These are phyloP conservation scores for Fibroporia radiculosa DNA, from an alignment of 768 basidiomycete species.

Conservation along the genomic window DNA sequence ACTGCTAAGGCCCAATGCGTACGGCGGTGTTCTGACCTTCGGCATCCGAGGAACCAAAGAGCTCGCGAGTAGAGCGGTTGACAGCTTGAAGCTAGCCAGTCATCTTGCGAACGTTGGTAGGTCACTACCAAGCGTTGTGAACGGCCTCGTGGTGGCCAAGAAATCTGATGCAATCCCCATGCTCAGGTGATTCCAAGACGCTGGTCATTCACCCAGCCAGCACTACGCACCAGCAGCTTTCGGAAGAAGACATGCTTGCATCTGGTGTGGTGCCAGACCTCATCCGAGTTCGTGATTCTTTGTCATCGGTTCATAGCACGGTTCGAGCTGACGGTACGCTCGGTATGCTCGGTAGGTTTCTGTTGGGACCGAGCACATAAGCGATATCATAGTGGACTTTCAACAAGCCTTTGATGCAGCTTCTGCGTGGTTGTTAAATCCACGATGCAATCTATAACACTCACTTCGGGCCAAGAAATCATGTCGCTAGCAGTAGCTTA, in stretches of 20 bases:
- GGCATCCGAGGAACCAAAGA: constrained; percentile 55
- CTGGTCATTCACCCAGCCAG: constrained; percentile 73
- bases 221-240: constrained; percentile 71
- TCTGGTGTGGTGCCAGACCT: constrained; percentile 73
- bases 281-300: constrained; percentile 45
- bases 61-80: constrained; percentile 54
- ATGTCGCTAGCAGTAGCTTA: too few relatives aligned
- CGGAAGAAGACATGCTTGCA: constrained; percentile 46
- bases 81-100: constrained; percentile 62
- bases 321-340: too few relatives aligned
- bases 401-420: constrained; percentile 27
- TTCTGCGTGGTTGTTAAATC: too few relatives aligned
- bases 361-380: constrained; percentile 34
- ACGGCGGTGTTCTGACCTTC: constrained; percentile 72
- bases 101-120: constrained; percentile 66
- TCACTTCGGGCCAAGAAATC: too few relatives aligned
- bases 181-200: constrained; percentile 62
- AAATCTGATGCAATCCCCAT: too few relatives aligned
- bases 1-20: constrained; percentile 47
- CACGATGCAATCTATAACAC: too few relatives aligned
- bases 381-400: constrained; percentile 38
- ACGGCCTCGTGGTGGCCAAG: constrained; percentile 19
- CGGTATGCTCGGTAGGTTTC: constrained; percentile 27
- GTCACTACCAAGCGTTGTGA: constrained; percentile 28
- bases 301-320: constrained; percentile 1